Evolutionary conservation across 495 filamentous ascomycete genomes (phyloP).

Genomic region (Tuber microsphaerosporum): DNA sequence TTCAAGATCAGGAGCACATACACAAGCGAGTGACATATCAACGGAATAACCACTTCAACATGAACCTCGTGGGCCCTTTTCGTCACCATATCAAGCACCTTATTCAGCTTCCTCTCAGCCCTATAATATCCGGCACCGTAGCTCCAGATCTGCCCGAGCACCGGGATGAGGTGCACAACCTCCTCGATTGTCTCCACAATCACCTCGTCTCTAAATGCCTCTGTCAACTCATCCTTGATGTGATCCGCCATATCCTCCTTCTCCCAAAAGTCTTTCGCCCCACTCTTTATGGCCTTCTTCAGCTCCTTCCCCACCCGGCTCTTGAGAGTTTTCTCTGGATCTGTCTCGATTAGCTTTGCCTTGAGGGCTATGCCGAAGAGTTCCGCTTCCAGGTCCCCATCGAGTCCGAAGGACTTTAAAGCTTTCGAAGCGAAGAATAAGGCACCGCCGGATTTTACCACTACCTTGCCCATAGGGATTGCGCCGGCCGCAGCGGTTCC

Average conservation of each 20-base stretch:
- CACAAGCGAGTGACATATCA: background rate
- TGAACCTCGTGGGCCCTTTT: background rate
- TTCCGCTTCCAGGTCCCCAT: background rate
- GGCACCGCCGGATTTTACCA: background rate
- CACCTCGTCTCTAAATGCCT: background rate
- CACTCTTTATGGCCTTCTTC: background rate
- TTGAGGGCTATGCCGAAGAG: background rate
- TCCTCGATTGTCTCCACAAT: background rate
- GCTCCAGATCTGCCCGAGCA: background rate
- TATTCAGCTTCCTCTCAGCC: background rate
- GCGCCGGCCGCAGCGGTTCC: background rate
- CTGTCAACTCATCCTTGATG: background rate
- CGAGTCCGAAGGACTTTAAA: constrained; percentile 2
- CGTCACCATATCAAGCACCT: background rate
- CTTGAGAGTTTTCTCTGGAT: background rate
- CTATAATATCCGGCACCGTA: background rate
- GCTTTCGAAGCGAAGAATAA: background rate
- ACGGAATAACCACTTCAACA: background rate
- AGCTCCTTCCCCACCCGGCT: background rate
- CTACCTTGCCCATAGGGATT: background rate
- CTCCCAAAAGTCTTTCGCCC: background rate
- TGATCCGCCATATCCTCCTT: background rate
- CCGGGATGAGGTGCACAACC: background rate
- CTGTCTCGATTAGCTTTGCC: background rate
- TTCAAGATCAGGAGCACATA: background rate